Conservation (phyloP, 169 alveolate species). For the Plasmodium sp. region DNA sequence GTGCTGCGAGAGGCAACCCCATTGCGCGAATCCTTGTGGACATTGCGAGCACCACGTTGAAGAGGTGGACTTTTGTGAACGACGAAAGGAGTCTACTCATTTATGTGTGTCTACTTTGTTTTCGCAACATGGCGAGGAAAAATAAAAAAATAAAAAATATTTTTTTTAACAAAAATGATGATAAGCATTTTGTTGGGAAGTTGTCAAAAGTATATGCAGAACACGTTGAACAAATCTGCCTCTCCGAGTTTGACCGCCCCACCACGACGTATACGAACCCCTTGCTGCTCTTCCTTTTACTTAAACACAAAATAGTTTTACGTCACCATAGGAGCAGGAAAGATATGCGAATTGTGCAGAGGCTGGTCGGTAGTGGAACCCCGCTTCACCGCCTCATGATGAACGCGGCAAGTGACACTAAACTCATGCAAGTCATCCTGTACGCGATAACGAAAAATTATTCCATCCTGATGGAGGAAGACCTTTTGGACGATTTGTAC, state of each 20-base stretch:
- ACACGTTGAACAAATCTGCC: conserved; percentile 1
- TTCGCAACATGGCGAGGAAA: not conserved
- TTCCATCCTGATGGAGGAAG: not conserved
- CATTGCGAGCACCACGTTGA: not conserved
- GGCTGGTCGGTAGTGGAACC: not conserved
- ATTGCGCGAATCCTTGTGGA: not conserved
- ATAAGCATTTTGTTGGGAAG: not conserved
- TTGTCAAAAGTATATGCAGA: not conserved
- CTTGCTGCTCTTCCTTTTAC: conserved; percentile 33
- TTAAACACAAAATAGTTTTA: conserved; percentile 34
- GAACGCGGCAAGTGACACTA: not conserved
- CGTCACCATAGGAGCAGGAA: conserved; percentile 14
- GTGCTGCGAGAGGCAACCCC: not conserved
- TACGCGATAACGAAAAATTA: conserved; percentile 39
- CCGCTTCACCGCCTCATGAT: not conserved
- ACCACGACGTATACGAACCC: conserved; percentile 21
- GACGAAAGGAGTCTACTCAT: conserved; percentile 41
- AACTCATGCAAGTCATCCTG: not conserved
- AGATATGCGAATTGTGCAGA: not conserved
- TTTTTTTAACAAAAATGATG: conserved; percentile 17
- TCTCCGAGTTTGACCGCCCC: not conserved
- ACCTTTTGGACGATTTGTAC: conserved; percentile 20
- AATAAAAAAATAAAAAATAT: conserved; percentile 4
- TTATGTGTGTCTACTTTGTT: conserved; percentile 14
- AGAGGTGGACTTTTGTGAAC: not conserved